These are phyloP conservation scores for Beauveria sp. DNA, from an alignment of 2,329 filamentous ascomycete species.

Conservation along the genomic window DNA sequence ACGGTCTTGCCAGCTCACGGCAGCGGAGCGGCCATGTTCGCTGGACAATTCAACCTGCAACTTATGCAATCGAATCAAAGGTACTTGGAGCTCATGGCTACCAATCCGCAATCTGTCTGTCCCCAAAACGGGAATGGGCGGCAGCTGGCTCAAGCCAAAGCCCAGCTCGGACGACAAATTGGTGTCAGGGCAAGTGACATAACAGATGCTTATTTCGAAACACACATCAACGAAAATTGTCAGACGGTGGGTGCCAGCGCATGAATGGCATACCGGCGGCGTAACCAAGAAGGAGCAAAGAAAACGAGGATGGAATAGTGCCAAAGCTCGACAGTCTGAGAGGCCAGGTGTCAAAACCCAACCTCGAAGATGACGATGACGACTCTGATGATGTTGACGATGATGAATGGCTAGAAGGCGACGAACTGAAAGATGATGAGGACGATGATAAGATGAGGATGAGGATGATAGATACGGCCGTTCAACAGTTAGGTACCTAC, in stretches of 20 bases:
- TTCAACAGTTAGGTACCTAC: too few relatives aligned
- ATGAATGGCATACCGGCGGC: neutral
- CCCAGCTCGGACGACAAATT: neutral
- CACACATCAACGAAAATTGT: neutral
- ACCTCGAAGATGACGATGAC: too few relatives aligned
- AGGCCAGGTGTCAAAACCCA: too few relatives aligned
- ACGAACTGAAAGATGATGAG: too few relatives aligned
- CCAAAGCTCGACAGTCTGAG: too few relatives aligned
- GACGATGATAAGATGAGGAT: too few relatives aligned
- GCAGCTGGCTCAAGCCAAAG: neutral
- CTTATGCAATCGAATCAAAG: neutral
- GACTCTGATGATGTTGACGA: too few relatives aligned
- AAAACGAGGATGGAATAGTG: too few relatives aligned
- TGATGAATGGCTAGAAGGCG: too few relatives aligned
- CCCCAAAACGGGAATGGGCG: neutral
- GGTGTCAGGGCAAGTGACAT: neutral
- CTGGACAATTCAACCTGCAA: neutral
- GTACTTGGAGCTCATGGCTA: slow-evolving; percentile 4
- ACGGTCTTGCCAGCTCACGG: slow-evolving; percentile 1
- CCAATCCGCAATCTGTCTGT: neutral
- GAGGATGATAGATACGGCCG: too few relatives aligned
- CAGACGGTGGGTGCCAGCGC: neutral
- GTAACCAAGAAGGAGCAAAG: neutral
- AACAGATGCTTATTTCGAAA: neutral
- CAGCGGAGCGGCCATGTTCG: neutral